These are phyloP conservation scores for Tuber umbilicatum DNA, from an alignment of 495 filamentous ascomycete genomes.

Conservation along the genomic window DNA sequence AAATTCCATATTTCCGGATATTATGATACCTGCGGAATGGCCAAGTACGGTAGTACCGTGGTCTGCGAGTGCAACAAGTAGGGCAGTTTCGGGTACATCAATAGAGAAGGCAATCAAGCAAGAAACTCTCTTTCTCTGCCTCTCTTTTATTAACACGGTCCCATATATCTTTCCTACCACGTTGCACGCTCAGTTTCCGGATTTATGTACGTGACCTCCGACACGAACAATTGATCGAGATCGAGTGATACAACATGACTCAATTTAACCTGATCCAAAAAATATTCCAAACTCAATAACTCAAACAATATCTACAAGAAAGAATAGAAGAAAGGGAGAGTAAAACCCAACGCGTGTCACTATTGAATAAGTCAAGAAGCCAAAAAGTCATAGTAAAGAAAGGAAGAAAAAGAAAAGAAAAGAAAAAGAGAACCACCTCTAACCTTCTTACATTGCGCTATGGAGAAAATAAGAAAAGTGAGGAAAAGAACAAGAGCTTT, in stretches of 20 bases:
- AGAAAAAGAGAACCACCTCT: background rate
- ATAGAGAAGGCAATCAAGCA: too few relatives aligned
- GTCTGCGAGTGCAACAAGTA: too few relatives aligned
- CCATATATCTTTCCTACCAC: too few relatives aligned
- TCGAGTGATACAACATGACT: background rate
- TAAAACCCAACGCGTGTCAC: background rate
- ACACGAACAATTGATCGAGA: background rate
- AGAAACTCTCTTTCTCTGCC: too few relatives aligned
- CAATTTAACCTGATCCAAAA: background rate
- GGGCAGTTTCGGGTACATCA: too few relatives aligned
- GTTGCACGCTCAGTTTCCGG: too few relatives aligned
- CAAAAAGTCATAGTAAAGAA: background rate
- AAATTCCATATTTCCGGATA: too few relatives aligned
- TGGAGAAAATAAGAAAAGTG: background rate
- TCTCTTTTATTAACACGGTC: too few relatives aligned
- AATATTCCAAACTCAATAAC: background rate
- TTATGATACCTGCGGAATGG: too few relatives aligned
- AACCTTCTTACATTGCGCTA: background rate
- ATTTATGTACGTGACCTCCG: too few relatives aligned
- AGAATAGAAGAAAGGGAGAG: background rate
- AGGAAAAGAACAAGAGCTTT: slow-evolving; percentile 1
- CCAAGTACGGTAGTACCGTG: too few relatives aligned
- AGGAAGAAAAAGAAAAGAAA: background rate
- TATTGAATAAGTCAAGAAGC: background rate
- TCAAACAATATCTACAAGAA: background rate